A percentile compares a stretch with the other conserved stretches of the same genome.
These are phyloP conservation scores for Cercospora sp. DNA, from an alignment of 2,329 filamentous ascomycete species.

Conservation along the genomic window DNA sequence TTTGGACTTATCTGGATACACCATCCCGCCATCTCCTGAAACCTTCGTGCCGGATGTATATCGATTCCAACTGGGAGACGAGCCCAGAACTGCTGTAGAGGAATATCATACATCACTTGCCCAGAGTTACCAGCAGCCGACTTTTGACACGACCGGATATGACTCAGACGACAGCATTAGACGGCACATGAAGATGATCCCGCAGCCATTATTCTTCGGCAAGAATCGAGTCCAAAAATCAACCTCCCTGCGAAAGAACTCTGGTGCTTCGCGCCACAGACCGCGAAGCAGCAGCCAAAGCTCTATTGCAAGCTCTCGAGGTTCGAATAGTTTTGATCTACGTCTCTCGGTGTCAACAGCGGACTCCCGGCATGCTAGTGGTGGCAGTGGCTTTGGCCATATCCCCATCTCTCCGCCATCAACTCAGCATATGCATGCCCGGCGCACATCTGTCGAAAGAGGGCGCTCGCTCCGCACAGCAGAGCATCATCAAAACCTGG, in stretches of 20 bases:
- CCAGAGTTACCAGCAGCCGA: conserved; percentile 24
- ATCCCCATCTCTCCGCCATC: conserved; percentile 39
- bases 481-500: background rate
- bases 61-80: background rate
- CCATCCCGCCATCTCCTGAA: conserved; percentile 5
- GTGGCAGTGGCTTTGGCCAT: conserved; percentile 33
- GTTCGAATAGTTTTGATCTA: conserved; percentile 27
- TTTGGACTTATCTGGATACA: background rate
- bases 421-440: background rate
- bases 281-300: conserved; percentile 2
- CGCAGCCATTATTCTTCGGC: conserved; percentile 35
- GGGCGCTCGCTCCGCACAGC: background rate
- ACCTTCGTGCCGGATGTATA: background rate
- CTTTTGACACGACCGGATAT: conserved; percentile 4
- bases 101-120: conserved; percentile 34
- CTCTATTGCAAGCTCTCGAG: conserved; percentile 10
- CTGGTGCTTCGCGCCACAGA: background rate
- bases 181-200: conserved; percentile 37
- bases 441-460: background rate
- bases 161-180: conserved; percentile 29
- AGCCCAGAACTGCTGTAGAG: background rate
- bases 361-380: background rate
- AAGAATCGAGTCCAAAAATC: conserved; percentile 19
- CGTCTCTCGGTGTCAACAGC: conserved; percentile 21
- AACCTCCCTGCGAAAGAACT: conserved; percentile 1